Evolutionary conservation across 2,329 filamentous ascomycete genomes (phyloP), one percentile per base, ranked within the genome.

Genomic region (Endocalyx cinctus): DNA sequence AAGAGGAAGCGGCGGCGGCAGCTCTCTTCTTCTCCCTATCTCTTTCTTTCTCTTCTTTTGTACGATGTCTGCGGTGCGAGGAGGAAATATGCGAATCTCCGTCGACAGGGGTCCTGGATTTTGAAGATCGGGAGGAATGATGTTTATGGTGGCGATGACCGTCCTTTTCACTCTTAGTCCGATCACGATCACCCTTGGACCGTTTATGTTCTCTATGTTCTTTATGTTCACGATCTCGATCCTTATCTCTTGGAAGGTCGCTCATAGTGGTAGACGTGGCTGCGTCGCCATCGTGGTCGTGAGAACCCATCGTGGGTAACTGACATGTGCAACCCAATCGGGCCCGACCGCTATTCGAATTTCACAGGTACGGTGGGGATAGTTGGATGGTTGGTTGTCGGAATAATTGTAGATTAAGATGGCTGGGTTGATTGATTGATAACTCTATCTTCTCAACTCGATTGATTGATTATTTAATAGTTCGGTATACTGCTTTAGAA

Each of bases 251-350:
- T 18, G 41, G 40, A 29, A 41, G 48, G 30, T 45, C 44, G 34
- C 51, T 47, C 30, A 33, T 37, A 35, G 38, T 34, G 28, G 46
- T 40, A 31, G 37, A 37, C 14, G 37, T 33, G 22, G 28, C 32
- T 35, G 35, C 38, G 35, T 47, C 49, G 18, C 30, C 41, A 22
- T 52, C 45, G 33, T 38, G 45, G 31, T 52, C 52, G 41, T 43
- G 52, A 18, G 46, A 41, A 32, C 50, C 52, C 52, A 54, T 55
- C 30, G 35, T 48, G 39, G 48, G 35, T 41, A 42, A n/a, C n/a
- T n/a, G n/a, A 43, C 38, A 34, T 43, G 47, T 44, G 35, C 42
- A 54, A 48, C 54, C 54, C 54, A 52, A 55, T 48, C 27, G 50
- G 52, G 47, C 52, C 45, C 46, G 51, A 51, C 47, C 38, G 35